Base-by-base conservation (phyloP, 371 early-diverging fungal genomes). In the Syncephalastrum racemosum region DNA sequence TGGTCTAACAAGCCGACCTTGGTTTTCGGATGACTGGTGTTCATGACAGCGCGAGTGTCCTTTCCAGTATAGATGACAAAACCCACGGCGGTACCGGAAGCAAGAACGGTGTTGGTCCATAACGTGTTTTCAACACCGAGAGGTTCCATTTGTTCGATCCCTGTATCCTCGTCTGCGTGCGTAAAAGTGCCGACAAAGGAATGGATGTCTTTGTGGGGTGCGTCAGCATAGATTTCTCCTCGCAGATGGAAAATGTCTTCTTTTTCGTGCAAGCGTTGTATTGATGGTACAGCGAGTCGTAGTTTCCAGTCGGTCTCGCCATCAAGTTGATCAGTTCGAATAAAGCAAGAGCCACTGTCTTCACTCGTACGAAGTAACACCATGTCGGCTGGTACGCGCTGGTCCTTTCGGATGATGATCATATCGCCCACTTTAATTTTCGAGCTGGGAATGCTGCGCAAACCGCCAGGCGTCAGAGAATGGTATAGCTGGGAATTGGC, bases 291-390 rank as follows among this genome's bases (percentile, higher is more conserved):
- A 0, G 97, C 95, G 16, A 95, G 64, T 39, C 92, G 82, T 56
- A 98, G 73, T 75, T 99, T 99, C 99, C 99, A 99, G 66, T 99
- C 99, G 0, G 99, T 99, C 69, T 99, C 99, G 58, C 99, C 99
- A 71, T 99, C 99, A 45, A 99, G 79, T 67, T 99, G 99, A 79
- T 99, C 99, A 4, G 99, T 99, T 48, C 99, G 80, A 66, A 99
- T 93, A 78, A 99, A 99, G 58, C 96, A 91, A 15, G 98, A 86
- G 2, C 99, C 99, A 13, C 73, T 79, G 8, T 74, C 68, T 58
- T 98, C 98, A 0, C 87, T 85, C 12, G 96, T 94, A 44, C 95
- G 82, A 52, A 99, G 64, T 54, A 98, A 75, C 13, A 97, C 76
- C 81, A 96, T 84, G 69, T 97, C 97, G 12, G 96, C 96, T 8